These are phyloP conservation scores for Dalbergia oliveri DNA, from an alignment of 306 rosid species.

Conservation along the genomic window DNA sequence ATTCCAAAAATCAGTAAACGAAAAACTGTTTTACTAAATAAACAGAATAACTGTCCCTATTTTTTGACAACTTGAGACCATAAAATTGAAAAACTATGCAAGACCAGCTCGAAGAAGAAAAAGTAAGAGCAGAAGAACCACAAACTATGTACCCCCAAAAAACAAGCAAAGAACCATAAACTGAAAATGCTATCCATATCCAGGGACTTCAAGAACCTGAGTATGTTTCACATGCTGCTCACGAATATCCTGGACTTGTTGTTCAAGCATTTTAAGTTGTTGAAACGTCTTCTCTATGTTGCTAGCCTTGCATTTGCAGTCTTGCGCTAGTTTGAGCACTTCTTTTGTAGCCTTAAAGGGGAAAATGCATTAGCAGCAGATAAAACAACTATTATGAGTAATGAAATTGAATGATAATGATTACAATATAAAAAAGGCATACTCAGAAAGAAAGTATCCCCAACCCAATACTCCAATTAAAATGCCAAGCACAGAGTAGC, in stretches of 20 bases:
- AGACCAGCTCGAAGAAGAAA: conserved; percentile 16
- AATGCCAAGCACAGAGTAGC: conserved; percentile 35
- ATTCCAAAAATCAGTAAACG: background rate
- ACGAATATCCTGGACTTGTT: conserved; percentile 67
- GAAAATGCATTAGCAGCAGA: conserved; percentile 37
- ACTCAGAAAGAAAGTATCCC: conserved; percentile 21
- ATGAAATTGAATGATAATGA: conserved; percentile 11
- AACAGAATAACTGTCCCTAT: background rate
- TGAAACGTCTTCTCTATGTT: conserved; percentile 57
- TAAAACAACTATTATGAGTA: conserved; percentile 19
- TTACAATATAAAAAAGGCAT: conserved; percentile 27
- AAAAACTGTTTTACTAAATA: background rate
- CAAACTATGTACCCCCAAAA: background rate
- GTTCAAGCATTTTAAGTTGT: conserved; percentile 61
- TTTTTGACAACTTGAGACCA: background rate
- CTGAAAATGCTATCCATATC: conserved; percentile 28
- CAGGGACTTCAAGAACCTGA: conserved; percentile 65
- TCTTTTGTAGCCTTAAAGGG: conserved; percentile 72
- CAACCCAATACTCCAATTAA: conserved; percentile 24
- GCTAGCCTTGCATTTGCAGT: conserved; percentile 54
- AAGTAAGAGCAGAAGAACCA: conserved; percentile 9
- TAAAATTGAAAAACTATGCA: conserved; percentile 2
- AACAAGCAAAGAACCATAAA: background rate
- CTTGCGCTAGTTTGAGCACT: conserved; percentile 64
- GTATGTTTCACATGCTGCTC: conserved; percentile 74